Evolutionary conservation across 2,329 filamentous ascomycete species (phyloP).

Genomic region (Phyllosticta citribraziliensis): DNA sequence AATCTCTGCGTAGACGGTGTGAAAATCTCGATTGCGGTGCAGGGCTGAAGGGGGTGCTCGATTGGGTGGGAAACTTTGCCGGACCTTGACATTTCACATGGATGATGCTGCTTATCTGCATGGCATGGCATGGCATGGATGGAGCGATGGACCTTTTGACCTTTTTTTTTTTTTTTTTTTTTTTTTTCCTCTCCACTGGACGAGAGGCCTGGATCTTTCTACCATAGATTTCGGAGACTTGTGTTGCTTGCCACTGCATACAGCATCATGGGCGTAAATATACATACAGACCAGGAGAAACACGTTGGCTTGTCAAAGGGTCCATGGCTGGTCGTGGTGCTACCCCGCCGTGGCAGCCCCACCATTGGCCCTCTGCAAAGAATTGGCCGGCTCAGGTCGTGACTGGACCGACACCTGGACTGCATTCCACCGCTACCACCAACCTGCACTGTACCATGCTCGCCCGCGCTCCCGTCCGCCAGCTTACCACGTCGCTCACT

Average conservation of each 20-base stretch:
- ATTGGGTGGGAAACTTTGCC: constrained; percentile 8
- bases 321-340: background rate
- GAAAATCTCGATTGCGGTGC: background rate
- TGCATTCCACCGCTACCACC: background rate
- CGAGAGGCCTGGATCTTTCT: background rate
- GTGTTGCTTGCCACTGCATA: background rate
- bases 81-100: background rate
- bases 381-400: background rate
- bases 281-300: background rate
- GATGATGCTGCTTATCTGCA: background rate
- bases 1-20: constrained; percentile 1
- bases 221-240: background rate
- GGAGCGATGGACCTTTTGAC: constrained; percentile 2
- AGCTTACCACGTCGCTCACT: background rate
- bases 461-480: background rate
- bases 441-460: background rate
- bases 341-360: background rate
- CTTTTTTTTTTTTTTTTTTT: background rate
- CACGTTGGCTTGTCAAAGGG: too few species aligned
- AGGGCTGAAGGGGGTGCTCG: constrained; percentile 4
- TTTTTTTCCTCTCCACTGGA: background rate
- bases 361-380: background rate
- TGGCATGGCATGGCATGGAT: background rate
- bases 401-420: background rate
- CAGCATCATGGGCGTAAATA: background rate